Percentiles rank a stretch among this genome's conserved stretches.
Conservation (phyloP, 305 asterid species). For the Petunia hybrid region DNA sequence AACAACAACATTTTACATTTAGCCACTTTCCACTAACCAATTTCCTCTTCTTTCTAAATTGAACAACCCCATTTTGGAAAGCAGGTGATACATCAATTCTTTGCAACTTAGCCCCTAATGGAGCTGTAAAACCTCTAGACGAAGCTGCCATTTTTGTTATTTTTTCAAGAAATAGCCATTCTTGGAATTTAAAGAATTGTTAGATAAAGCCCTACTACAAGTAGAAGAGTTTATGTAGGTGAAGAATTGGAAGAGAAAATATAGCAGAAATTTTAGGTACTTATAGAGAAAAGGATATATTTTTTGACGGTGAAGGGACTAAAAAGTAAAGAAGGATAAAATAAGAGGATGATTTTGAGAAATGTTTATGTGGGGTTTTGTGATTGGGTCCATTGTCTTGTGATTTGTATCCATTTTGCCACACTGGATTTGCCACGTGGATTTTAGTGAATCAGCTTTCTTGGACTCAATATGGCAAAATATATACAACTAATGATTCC, state of each 20-base stretch:
- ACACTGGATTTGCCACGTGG: constrained; percentile 35
- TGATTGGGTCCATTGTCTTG: constrained; percentile 5
- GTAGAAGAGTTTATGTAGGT: background rate
- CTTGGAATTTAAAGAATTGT: background rate
- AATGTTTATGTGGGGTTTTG: constrained; percentile 6
- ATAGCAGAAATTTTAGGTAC: constrained; percentile 32
- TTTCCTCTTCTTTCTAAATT: constrained; percentile 61
- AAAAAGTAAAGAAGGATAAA: constrained; percentile 18
- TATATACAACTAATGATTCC: background rate
- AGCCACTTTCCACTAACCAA: constrained; percentile 39
- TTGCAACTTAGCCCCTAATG: constrained; percentile 41
- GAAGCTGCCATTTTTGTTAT: constrained; percentile 47
- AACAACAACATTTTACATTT: constrained; percentile 59
- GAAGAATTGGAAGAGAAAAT: background rate
- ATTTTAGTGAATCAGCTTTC: background rate
- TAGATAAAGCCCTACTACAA: background rate
- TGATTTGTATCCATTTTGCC: constrained; percentile 29
- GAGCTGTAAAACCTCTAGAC: constrained; percentile 62
- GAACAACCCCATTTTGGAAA: constrained; percentile 40
- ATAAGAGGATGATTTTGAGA: constrained; percentile 17
- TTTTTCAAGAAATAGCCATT: constrained; percentile 1
- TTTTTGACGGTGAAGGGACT: constrained; percentile 27
- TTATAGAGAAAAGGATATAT: background rate
- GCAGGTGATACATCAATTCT: constrained; percentile 44
- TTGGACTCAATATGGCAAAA: background rate